These are phyloP conservation scores for Pichia cephalocereana DNA, from an alignment of 805 yeast genomes.

Conservation along the genomic window DNA sequence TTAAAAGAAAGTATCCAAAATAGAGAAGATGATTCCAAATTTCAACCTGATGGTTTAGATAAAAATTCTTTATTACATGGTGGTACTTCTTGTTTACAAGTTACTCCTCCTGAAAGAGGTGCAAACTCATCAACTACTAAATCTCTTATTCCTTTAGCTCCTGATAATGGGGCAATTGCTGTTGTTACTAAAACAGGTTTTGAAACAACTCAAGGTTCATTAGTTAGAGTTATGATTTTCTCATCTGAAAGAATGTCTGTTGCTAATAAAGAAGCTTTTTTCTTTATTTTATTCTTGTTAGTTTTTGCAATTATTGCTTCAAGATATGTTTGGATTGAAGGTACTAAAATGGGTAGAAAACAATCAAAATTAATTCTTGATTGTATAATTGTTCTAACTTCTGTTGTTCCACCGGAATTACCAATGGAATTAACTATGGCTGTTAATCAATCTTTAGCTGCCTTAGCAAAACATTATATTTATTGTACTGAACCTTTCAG, in stretches of 20 bases:
- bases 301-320: slow-evolving; percentile 92
- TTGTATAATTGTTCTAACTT: slow-evolving; percentile 90
- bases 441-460: slow-evolving; percentile 83
- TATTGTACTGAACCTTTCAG: slow-evolving; percentile 98
- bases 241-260: slow-evolving; percentile 95
- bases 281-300: slow-evolving; percentile 82
- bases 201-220: slow-evolving; percentile 95
- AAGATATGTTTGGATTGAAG: slow-evolving; percentile 98
- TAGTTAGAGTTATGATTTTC: slow-evolving; percentile 95
- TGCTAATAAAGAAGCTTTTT: slow-evolving; percentile 89
- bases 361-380: slow-evolving; percentile 90
- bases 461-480: slow-evolving; percentile 77
- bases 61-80: slow-evolving; percentile 86
- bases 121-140: slow-evolving; percentile 4
- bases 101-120: slow-evolving; percentile 50
- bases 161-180: slow-evolving; percentile 90
- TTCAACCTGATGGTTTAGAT: slow-evolving; percentile 77
- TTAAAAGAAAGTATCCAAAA: slow-evolving; percentile 83
- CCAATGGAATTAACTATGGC: slow-evolving; percentile 99
- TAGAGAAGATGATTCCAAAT: slow-evolving; percentile 61
- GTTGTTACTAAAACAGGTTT: slow-evolving; percentile 91
- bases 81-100: slow-evolving; percentile 94
- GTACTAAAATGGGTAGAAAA: slow-evolving; percentile 89
- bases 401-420: slow-evolving; percentile 97
- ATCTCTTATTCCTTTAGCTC: slow-evolving; percentile 49